Conservation (phyloP, 148 eudicot species). For the Simmondsia chinensis region DNA sequence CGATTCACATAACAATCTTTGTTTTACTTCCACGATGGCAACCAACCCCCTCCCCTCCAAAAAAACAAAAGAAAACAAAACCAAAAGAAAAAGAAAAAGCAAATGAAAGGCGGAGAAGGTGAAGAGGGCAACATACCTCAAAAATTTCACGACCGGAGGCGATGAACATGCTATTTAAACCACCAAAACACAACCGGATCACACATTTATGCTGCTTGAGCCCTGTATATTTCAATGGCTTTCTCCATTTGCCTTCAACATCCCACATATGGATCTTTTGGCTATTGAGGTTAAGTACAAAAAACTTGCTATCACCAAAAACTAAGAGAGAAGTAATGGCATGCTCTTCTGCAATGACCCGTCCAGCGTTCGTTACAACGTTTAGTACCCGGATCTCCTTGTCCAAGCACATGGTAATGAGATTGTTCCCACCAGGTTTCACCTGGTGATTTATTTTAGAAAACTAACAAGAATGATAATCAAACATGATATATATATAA, state of each 20-base stretch:
- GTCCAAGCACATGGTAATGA: slow-evolving; percentile 62
- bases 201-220: slow-evolving; percentile 77
- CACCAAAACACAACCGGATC: slow-evolving; percentile 93
- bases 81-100: too few species aligned
- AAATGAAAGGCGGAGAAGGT: neutral
- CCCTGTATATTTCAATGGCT: slow-evolving; percentile 64
- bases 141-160: slow-evolving; percentile 93
- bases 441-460: too few species aligned
- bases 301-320: slow-evolving; percentile 57
- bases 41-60: too few species aligned
- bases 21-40: too few species aligned
- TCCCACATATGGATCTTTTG: slow-evolving; percentile 98
- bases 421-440: slow-evolving; percentile 69
- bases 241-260: slow-evolving; percentile 49
- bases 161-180: slow-evolving; percentile 56
- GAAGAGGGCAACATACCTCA: slow-evolving; percentile 42
- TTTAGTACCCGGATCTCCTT: slow-evolving; percentile 69
- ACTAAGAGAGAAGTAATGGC: slow-evolving; percentile 65
- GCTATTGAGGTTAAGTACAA: slow-evolving; percentile 77
- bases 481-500: too few species aligned
- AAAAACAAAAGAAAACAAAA: too few species aligned
- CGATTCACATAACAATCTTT: too few species aligned
- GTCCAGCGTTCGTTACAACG: slow-evolving; percentile 47
- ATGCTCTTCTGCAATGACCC: slow-evolving; percentile 67
- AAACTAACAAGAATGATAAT: too few species aligned